A percentile compares a stretch with the other conserved stretches of the same genome.
Evolutionary conservation across 495 filamentous ascomycete species (phyloP).

Genomic region (Aspergillus heteromorphus): DNA sequence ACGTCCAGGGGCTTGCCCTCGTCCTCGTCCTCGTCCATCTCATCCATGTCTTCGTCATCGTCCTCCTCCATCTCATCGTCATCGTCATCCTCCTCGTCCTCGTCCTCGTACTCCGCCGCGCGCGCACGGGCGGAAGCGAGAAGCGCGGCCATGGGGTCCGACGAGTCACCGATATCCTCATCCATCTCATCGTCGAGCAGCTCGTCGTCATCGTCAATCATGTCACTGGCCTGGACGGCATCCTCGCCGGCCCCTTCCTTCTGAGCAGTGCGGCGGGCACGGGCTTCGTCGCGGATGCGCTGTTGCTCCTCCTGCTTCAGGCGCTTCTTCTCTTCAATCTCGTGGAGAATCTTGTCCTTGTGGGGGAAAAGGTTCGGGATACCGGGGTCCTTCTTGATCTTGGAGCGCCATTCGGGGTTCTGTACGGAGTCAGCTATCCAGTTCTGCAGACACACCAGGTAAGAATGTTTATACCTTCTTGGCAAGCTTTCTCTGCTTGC

Average conservation of each 20-base stretch:
- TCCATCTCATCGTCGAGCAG: constrained; percentile 49
- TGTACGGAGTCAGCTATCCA: constrained; percentile 20
- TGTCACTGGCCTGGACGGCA: constrained; percentile 34
- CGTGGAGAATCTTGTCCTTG: constrained; percentile 88
- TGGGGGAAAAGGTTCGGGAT: constrained; percentile 97
- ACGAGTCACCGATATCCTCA: constrained; percentile 54
- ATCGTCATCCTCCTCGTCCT: constrained; percentile 58
- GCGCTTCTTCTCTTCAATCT: constrained; percentile 84
- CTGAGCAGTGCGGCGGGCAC: constrained; percentile 50
- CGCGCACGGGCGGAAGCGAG: constrained; percentile 85
- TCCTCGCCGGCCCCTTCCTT: constrained; percentile 32
- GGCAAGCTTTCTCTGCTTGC: constrained; percentile 78
- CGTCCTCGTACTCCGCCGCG: constrained; percentile 67
- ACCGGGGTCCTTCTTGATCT: constrained; percentile 92
- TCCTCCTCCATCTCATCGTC: constrained; percentile 55
- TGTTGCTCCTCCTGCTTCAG: constrained; percentile 74
- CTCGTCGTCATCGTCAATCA: constrained; percentile 46
- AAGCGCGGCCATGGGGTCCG: constrained; percentile 88
- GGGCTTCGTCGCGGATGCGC: constrained; percentile 65
- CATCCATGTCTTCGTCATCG: constrained; percentile 42
- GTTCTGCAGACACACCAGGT: not conserved
- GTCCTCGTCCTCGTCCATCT: constrained; percentile 44
- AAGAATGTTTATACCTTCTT: constrained; percentile 56
- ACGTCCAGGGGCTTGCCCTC: constrained; percentile 27
- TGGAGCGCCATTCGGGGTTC: constrained; percentile 92